Percentiles rank a stretch among this genome's conserved stretches.
phyloP scores from a whole-genome alignment of 2,329 filamentous ascomycete species.

The Neoarthrinium moseri region DNA sequence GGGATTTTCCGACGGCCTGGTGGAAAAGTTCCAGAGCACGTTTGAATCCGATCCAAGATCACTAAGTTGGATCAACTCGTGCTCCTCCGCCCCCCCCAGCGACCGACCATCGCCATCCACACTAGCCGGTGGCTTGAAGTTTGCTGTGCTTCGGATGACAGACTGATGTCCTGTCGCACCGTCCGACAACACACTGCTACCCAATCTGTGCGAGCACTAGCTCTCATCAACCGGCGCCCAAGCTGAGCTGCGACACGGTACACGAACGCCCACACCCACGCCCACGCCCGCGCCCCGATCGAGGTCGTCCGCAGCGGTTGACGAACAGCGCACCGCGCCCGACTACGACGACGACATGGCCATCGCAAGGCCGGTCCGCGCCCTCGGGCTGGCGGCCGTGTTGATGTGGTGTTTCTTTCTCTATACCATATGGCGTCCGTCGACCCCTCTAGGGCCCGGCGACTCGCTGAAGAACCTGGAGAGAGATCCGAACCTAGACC shows the following conservation, averaged over 20 bases:
- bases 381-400: conserved; percentile 69
- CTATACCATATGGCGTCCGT: conserved; percentile 68
- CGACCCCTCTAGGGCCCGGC: conserved; percentile 35
- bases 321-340: no score
- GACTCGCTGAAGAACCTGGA: conserved; percentile 45
- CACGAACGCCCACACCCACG: not conserved
- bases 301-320: no score
- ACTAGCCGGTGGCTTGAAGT: not conserved
- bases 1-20: conserved; percentile 7
- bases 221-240: no score
- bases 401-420: conserved; percentile 77
- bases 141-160: not conserved
- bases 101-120: not conserved
- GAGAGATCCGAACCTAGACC: conserved; percentile 82
- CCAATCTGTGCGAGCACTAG: no score
- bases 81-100: no score
- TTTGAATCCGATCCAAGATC: no score
- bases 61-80: no score
- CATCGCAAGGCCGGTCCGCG: conserved; percentile 80
- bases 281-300: no score
- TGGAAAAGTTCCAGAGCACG: conserved; percentile 3
- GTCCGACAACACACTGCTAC: no score
- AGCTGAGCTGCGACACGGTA: not conserved
- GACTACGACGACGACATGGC: conserved; percentile 73
- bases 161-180: not conserved